Conservation (phyloP, 75 land plant species). For the Cupressus sempervirens region DNA sequence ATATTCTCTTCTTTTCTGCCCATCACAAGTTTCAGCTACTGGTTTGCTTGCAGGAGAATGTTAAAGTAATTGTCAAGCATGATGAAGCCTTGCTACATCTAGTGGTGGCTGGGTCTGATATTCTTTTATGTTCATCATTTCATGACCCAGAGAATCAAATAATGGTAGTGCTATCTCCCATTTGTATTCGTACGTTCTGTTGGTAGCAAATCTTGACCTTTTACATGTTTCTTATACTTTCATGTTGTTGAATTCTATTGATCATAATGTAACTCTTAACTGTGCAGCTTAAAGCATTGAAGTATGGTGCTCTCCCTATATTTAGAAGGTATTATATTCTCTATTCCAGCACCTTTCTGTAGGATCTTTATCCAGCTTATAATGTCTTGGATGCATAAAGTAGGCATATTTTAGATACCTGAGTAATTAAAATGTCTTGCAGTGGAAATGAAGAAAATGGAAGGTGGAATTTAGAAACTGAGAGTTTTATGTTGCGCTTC, state of each 20-base stretch:
- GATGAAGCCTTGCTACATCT: conserved; percentile 49
- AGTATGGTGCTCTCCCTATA: conserved; percentile 63
- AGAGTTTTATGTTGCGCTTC: conserved; percentile 1
- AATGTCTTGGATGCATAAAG: background rate
- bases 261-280: background rate
- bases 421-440: background rate
- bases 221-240: background rate
- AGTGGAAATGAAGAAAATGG: conserved; percentile 1
- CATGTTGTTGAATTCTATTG: background rate
- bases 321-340: conserved; percentile 18
- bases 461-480: background rate
- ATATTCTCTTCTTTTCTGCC: background rate
- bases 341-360: background rate
- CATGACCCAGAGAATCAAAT: conserved; percentile 30
- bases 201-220: background rate
- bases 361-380: background rate
- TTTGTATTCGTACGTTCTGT: conserved; percentile 15
- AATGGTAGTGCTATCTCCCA: conserved; percentile 32
- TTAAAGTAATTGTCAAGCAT: conserved; percentile 10
- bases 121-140: conserved; percentile 39
- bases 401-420: background rate
- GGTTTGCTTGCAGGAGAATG: background rate
- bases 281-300: conserved; percentile 61
- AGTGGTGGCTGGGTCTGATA: conserved; percentile 52
- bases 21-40: background rate